These are phyloP conservation scores for Hypoxylon sp. DNA, from an alignment of 2,329 filamentous ascomycete species.

Conservation along the genomic window DNA sequence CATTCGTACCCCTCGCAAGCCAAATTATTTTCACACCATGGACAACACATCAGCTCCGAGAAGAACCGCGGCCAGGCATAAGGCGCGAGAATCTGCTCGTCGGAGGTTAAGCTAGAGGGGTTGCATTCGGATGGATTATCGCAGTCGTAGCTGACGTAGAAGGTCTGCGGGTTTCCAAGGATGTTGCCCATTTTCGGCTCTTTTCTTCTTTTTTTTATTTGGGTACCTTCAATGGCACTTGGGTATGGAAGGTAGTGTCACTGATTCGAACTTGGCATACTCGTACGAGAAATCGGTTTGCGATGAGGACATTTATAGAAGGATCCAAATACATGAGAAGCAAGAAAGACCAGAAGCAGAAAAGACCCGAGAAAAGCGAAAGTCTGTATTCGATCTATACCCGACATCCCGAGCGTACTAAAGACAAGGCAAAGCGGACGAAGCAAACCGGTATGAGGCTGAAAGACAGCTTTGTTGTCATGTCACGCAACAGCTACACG, in stretches of 20 bases:
- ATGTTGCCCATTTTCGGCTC: slow-evolving; percentile 31
- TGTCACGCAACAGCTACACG: neutral
- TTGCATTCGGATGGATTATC: too few relatives aligned
- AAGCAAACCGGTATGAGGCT: slow-evolving; percentile 1
- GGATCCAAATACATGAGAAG: too few relatives aligned
- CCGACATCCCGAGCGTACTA: too few relatives aligned
- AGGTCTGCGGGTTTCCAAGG: slow-evolving; percentile 12
- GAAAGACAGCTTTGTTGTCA: neutral
- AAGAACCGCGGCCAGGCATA: slow-evolving; percentile 18
- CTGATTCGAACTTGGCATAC: neutral
- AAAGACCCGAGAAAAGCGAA: too few relatives aligned
- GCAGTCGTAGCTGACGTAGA: slow-evolving; percentile 18
- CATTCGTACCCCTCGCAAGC: neutral
- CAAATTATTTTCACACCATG: neutral
- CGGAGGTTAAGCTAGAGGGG: slow-evolving; percentile 1
- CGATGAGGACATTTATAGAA: too few relatives aligned
- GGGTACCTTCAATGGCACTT: too few relatives aligned
- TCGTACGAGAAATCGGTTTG: neutral
- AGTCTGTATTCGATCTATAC: too few relatives aligned
- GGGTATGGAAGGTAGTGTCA: too few relatives aligned
- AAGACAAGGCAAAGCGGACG: too few relatives aligned
- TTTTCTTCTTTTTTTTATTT: neutral
- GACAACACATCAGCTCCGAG: slow-evolving; percentile 14
- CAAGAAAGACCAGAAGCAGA: too few relatives aligned
- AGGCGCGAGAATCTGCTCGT: slow-evolving; percentile 1